phyloP scores from a whole-genome alignment of 257 asterid species.

The Coffea canephora region DNA sequence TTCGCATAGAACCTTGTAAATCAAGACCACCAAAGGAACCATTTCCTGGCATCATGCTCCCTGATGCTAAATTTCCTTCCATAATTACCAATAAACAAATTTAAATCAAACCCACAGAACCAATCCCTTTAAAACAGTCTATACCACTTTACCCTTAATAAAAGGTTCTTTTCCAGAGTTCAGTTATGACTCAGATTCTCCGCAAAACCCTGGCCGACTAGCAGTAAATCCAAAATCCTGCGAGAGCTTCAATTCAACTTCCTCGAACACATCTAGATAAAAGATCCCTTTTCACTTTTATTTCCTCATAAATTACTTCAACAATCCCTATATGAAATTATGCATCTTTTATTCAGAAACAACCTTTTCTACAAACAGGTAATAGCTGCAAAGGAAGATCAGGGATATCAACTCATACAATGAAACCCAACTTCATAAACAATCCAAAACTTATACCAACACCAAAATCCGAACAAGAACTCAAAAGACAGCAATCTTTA shows the following conservation, averaged over 20 bases:
- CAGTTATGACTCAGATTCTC: not conserved
- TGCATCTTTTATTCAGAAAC: not conserved
- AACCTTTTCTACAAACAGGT: slow-evolving; percentile 7
- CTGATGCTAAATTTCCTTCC: slow-evolving; percentile 52
- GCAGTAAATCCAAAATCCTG: slow-evolving; percentile 2
- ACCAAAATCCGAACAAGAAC: not conserved
- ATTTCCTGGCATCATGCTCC: slow-evolving; percentile 44
- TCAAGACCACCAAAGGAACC: slow-evolving; percentile 51
- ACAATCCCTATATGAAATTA: not conserved
- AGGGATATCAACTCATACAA: not conserved
- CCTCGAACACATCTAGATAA: not conserved
- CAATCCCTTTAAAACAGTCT: slow-evolving; percentile 19
- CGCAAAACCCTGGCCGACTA: not conserved
- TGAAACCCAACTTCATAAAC: not conserved
- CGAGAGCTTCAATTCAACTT: not conserved
- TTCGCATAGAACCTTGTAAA: slow-evolving; percentile 44
- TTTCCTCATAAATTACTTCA: not conserved
- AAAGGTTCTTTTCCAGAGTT: not conserved
- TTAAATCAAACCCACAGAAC: slow-evolving; percentile 23
- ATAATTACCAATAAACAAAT: slow-evolving; percentile 13
- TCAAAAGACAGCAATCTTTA: slow-evolving; percentile 6
- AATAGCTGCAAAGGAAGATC: not conserved
- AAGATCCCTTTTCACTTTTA: not conserved
- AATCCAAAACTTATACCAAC: not conserved
- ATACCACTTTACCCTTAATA: slow-evolving; percentile 14